Conservation (phyloP, 2,329 filamentous ascomycete species). For the Penicillium vulpinum region DNA sequence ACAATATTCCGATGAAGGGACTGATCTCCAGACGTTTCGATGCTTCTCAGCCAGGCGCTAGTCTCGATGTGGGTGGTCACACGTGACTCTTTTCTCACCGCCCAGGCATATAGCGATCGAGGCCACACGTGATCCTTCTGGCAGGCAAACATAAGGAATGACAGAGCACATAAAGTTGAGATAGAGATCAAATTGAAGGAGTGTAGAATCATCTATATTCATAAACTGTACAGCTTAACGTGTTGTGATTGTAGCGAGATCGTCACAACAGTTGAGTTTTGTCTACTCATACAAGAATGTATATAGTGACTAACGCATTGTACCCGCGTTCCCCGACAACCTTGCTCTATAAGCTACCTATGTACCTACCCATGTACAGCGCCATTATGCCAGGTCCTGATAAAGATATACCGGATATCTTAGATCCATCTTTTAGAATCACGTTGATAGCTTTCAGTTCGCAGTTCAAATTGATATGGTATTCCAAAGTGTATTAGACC, state of each 20-base stretch:
- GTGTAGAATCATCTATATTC: neutral
- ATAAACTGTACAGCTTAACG: too few relatives aligned
- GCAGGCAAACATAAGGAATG: neutral
- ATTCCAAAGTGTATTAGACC: too few relatives aligned
- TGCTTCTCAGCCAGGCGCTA: slow-evolving; percentile 28
- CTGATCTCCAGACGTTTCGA: slow-evolving; percentile 32
- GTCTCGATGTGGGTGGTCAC: slow-evolving; percentile 9
- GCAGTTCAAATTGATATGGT: neutral
- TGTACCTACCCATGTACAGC: neutral
- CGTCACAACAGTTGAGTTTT: neutral
- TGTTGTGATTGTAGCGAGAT: too few relatives aligned
- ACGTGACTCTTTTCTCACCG: slow-evolving; percentile 22
- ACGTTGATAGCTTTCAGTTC: neutral
- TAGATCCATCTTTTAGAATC: too few relatives aligned
- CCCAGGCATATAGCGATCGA: neutral
- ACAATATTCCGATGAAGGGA: slow-evolving; percentile 30
- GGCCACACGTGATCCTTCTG: neutral
- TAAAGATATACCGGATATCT: neutral
- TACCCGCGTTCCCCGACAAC: neutral
- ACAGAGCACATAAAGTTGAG: neutral
- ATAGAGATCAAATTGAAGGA: neutral
- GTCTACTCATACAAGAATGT: neutral
- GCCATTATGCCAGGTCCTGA: neutral
- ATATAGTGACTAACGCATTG: neutral
- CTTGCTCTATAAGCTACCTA: too few relatives aligned